These are phyloP conservation scores for Chloroidium sp. DNA, from an alignment of 163 green algal species.

Conservation along the genomic window DNA sequence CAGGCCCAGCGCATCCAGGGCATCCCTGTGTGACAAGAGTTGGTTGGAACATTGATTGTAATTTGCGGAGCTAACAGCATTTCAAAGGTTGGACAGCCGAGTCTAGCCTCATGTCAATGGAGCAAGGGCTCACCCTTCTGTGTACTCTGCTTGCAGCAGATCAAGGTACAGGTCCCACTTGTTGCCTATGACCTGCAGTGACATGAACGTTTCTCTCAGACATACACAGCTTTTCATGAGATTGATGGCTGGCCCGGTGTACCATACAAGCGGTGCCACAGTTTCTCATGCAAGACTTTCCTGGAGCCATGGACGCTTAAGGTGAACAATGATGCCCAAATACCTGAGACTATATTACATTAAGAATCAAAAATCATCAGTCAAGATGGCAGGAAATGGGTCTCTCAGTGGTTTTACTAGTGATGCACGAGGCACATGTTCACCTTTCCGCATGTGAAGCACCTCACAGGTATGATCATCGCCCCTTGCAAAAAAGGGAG, in stretches of 20 bases:
- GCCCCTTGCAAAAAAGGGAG: too few species aligned
- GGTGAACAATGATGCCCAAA: too few species aligned
- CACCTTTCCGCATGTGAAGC: slow-evolving; percentile 98
- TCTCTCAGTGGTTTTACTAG: too few species aligned
- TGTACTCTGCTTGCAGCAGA: slow-evolving; percentile 91
- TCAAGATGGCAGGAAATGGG: too few species aligned
- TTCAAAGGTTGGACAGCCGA: neutral
- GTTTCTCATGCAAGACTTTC: too few species aligned
- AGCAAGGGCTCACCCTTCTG: slow-evolving; percentile 65
- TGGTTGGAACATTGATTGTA: too few species aligned
- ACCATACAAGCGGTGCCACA: too few species aligned
- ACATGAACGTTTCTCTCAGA: neutral
- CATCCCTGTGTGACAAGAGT: slow-evolving; percentile 53
- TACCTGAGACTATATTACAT: too few species aligned
- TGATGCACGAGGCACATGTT: neutral
- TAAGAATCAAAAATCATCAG: too few species aligned
- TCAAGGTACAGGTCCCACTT: slow-evolving; percentile 99
- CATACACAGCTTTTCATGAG: neutral
- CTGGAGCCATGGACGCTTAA: too few species aligned
- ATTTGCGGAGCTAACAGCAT: neutral
- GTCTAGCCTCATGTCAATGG: neutral
- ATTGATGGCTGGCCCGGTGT: neutral
- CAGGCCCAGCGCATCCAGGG: slow-evolving; percentile 86
- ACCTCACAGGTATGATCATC: slow-evolving; percentile 99
- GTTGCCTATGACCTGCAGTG: slow-evolving; percentile 91